Percentiles rank a stretch among this genome's conserved stretches.
These are phyloP conservation scores for Nitzschia sp. DNA, from an alignment of 108 stramenopile species.

Conservation along the genomic window DNA sequence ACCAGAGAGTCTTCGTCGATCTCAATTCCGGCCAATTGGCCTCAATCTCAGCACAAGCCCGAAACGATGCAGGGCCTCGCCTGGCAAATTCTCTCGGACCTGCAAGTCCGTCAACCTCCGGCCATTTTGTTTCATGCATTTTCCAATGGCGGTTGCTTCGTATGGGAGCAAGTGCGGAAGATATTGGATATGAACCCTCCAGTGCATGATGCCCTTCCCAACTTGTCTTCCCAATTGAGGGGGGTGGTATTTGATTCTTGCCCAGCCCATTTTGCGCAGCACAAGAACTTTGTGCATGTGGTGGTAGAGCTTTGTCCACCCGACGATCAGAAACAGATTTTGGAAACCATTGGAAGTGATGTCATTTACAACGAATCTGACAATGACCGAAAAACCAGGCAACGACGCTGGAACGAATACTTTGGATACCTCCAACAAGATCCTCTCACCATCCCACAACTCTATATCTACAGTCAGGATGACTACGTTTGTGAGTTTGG, in stretches of 20 bases:
- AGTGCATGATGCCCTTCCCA: background rate
- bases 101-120: conserved; percentile 39
- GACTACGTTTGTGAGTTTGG: conserved; percentile 49
- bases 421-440: conserved; percentile 46
- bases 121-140: conserved; percentile 63
- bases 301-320: conserved; percentile 37
- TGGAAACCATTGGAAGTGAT: conserved; percentile 14
- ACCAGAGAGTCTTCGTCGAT: background rate
- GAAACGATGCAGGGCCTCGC: conserved; percentile 50
- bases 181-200: conserved; percentile 30
- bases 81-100: conserved; percentile 41
- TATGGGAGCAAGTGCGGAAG: conserved; percentile 72
- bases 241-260: conserved; percentile 80
- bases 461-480: conserved; percentile 67
- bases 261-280: conserved; percentile 48
- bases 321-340: conserved; percentile 32
- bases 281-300: conserved; percentile 21
- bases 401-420: conserved; percentile 46
- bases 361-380: conserved; percentile 11
- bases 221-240: conserved; percentile 18
- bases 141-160: conserved; percentile 85
- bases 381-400: conserved; percentile 4
- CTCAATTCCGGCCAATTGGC: conserved; percentile 8
- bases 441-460: conserved; percentile 48
- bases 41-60: background rate